These are phyloP conservation scores for Marchantia paleacea DNA, from an alignment of 225 moss, liverwort and hornwort genomes.

Conservation along the genomic window DNA sequence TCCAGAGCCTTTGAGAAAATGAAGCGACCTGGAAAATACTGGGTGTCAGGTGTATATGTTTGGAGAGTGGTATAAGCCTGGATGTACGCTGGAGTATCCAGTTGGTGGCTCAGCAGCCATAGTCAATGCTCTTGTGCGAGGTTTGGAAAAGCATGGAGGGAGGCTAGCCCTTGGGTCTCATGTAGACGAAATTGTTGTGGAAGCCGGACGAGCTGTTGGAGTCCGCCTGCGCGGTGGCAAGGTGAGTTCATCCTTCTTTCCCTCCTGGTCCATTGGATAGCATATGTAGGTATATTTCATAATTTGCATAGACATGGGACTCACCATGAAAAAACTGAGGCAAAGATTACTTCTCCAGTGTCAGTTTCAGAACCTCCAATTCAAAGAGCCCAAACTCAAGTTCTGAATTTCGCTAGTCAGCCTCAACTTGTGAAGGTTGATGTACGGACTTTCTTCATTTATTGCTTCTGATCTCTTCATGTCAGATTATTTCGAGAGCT, in stretches of 20 bases:
- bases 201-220: constrained; percentile 78
- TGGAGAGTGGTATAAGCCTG: constrained; percentile 94
- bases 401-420: no score
- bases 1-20: constrained; percentile 11
- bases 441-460: no score
- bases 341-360: no score
- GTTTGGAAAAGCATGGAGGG: constrained; percentile 80
- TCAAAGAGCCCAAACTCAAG: no score
- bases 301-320: no score
- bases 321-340: no score
- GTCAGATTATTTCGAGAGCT: no score
- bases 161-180: constrained; percentile 71
- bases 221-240: constrained; percentile 71
- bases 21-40: constrained; percentile 10
- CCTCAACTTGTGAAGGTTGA: no score
- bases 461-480: no score
- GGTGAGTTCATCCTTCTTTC: constrained; percentile 35
- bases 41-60: constrained; percentile 86
- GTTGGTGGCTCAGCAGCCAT: constrained; percentile 82
- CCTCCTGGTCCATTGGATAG: neutral
- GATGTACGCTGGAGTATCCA: constrained; percentile 83
- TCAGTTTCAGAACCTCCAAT: no score
- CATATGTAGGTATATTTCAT: no score
- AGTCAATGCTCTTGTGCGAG: constrained; percentile 77
- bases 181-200: constrained; percentile 80